Evolutionary conservation across 495 filamentous ascomycete species (phyloP), one percentile per base, ranked within the genome.

Genomic region (Aspergillus mulundensis): DNA sequence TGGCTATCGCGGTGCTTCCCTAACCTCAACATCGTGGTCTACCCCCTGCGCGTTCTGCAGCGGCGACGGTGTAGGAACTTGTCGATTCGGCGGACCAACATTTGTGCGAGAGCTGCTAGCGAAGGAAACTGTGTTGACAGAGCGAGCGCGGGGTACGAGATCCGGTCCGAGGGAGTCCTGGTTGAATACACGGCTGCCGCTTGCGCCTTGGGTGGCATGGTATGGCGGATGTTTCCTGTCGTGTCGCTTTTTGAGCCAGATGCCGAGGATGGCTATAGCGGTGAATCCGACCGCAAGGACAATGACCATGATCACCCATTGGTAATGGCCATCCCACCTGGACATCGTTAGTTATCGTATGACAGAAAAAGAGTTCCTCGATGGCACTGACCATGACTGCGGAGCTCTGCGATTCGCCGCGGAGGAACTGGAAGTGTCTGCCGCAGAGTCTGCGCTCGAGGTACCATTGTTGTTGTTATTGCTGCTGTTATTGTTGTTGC

Each of bases 271-370:
- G 41, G 71, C 65, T 54, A 80, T 52, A 41, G 61, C 45, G 18
- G 54, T 49, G 57, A 83, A 78, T n/a, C 70, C 80, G 47, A 81
- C 36, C 25, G 70, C 57, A 11, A 83, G 66, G 23, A 83, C 68
- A 49, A 82, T 77, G n/a, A 81, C 30, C 77, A 85, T 72, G 54
- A 82, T 64, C 4, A 83, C 66, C 80, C 78, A 82, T 56, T 66
- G 59, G 66, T 77, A 81, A 57, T 83, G 80, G 10, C 67, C 64
- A 39, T 68, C 67, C 65, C 75, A 75, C 80, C 80, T 83, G 51
- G 12, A 16, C 53, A 2, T 11, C 40, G 45, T 62, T 47, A 59
- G 30, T 11, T 56, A 39, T 54, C 45, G 7, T 50, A 30, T 7
- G 36, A 23, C 28, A 11, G 5, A 21, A 25, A 14, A 28, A 18